phyloP scores from a whole-genome alignment of 768 basidiomycete species.

The Auriscalpium microsporum region DNA sequence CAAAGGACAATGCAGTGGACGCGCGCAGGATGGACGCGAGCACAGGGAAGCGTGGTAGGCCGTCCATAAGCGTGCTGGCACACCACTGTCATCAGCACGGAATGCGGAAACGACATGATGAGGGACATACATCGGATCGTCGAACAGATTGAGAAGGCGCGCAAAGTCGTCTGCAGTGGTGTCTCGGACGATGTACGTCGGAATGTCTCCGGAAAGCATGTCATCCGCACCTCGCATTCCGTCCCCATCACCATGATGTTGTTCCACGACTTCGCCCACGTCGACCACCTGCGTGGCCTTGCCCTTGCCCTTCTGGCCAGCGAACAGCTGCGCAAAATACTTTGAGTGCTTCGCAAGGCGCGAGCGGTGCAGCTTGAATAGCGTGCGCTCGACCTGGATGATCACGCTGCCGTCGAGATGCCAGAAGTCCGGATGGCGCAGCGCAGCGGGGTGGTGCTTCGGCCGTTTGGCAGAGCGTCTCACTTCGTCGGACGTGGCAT shows the following conservation, averaged over 20 bases:
- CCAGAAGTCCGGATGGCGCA: conserved; percentile 23
- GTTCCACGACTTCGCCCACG: conserved; percentile 1
- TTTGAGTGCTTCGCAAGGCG: conserved; percentile 24
- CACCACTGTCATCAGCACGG: not conserved
- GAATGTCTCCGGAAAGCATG: conserved; percentile 11
- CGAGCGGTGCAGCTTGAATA: conserved; percentile 30
- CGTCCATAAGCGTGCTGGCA: conserved; percentile 18
- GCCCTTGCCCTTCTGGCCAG: not conserved
- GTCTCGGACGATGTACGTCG: conserved; percentile 18
- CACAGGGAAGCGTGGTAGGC: conserved; percentile 21
- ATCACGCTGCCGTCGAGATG: conserved; percentile 28
- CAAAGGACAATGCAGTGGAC: conserved; percentile 27
- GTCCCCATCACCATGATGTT: not conserved
- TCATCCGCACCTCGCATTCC: not conserved
- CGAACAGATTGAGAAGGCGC: conserved; percentile 23
- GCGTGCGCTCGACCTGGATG: conserved; percentile 25
- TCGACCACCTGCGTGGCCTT: not conserved
- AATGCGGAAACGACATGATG: not conserved
- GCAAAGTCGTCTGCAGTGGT: conserved; percentile 26
- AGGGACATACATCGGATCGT: conserved; percentile 25
- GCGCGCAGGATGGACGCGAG: conserved; percentile 29
- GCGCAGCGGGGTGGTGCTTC: too few species aligned
- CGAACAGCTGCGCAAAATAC: conserved; percentile 26
- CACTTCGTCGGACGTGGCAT: not conserved
- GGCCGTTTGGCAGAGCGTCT: not conserved